phyloP scores from a whole-genome alignment of 2,329 filamentous ascomycete genomes.

The Nannizzia gypsea region DNA sequence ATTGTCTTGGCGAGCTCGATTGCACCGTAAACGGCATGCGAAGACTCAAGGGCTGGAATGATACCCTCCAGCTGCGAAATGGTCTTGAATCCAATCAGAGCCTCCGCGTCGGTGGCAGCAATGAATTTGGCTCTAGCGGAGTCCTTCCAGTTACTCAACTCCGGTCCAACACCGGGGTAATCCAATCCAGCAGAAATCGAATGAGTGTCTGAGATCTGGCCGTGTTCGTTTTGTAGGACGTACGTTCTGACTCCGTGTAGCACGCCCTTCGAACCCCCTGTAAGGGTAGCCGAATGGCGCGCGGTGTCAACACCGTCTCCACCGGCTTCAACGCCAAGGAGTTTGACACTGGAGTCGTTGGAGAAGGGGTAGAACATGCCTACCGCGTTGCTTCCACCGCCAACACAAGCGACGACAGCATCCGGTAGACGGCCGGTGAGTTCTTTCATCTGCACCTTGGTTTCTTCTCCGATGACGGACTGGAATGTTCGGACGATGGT shows the following conservation, averaged over 20 bases:
- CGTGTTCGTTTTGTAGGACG: slow-evolving; percentile 81
- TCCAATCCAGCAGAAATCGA: slow-evolving; percentile 93
- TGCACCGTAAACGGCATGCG: slow-evolving; percentile 83
- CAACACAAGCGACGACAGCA: slow-evolving; percentile 91
- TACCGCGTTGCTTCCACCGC: slow-evolving; percentile 84
- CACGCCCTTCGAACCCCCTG: slow-evolving; percentile 78
- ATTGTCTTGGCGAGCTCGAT: slow-evolving; percentile 87
- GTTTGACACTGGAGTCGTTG: slow-evolving; percentile 70
- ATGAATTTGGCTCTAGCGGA: slow-evolving; percentile 74
- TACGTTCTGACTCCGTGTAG: slow-evolving; percentile 94
- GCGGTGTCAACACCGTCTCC: slow-evolving; percentile 81
- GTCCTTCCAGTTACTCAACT: slow-evolving; percentile 89
- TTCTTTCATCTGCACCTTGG: slow-evolving; percentile 78
- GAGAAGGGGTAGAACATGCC: slow-evolving; percentile 99
- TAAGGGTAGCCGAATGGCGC: slow-evolving; percentile 78
- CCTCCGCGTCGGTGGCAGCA: slow-evolving; percentile 81
- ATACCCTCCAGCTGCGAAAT: slow-evolving; percentile 87
- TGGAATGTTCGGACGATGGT: slow-evolving; percentile 97
- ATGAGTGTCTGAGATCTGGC: slow-evolving; percentile 90
- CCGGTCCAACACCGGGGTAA: slow-evolving; percentile 92
- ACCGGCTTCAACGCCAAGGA: slow-evolving; percentile 88
- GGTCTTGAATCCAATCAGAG: slow-evolving; percentile 74
- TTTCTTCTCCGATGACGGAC: slow-evolving; percentile 89
- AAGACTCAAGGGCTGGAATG: slow-evolving; percentile 87
- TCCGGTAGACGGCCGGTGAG: slow-evolving; percentile 83